Base-by-base conservation (phyloP, 225 moss, liverwort and hornwort genomes). In the Sphagnum contortum region DNA sequence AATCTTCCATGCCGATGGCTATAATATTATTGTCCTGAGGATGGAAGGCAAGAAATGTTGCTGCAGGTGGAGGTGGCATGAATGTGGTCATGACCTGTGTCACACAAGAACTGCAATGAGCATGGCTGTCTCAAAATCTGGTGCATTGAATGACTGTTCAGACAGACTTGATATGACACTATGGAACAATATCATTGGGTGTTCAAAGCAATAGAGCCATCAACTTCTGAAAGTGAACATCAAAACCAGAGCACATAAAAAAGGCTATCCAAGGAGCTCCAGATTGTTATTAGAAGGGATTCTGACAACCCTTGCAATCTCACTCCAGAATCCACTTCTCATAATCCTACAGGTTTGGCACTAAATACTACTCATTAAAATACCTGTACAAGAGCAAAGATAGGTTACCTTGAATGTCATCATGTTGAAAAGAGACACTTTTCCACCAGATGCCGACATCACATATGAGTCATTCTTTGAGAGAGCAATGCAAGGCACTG, bases 391-490 rank as follows among this genome's bases (percentile, higher is more conserved):
- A 2, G 5, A 44, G n/a, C 51, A 66, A 44, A 47, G 4, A 4
- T 10, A 58, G 4, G 54, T 49, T 65, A 96, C 96, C 96, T 96
- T 96, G 68, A 96, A 96, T 44, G 96, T 96, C 96, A 96, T 96
- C 96, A 96, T 96, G 66, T 96, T 96, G 71, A 96, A 96, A 57
- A 96, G 69, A 48, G 96, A 96, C 45, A 96, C 96, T 72, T 96
- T 96, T 70, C 96, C 96, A 55, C 96, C 96, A 0, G 96, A 96
- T 13, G 96, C 96, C 60, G 96, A 96, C 96, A 96, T 96, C 63
- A 96, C 96, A 75, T 96, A 96, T 29, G 96, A 96, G 63, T 96
- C 96, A 47, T 96, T 96, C 72, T 96, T 96, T n/a, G 92, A 92
- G 60, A 96, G 80, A 5, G 96, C 96, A 55, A 96, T 96, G 76